Evolutionary conservation across 2,329 filamentous ascomycete species (phyloP).

Genomic region (Orbilia ellipsospora): DNA sequence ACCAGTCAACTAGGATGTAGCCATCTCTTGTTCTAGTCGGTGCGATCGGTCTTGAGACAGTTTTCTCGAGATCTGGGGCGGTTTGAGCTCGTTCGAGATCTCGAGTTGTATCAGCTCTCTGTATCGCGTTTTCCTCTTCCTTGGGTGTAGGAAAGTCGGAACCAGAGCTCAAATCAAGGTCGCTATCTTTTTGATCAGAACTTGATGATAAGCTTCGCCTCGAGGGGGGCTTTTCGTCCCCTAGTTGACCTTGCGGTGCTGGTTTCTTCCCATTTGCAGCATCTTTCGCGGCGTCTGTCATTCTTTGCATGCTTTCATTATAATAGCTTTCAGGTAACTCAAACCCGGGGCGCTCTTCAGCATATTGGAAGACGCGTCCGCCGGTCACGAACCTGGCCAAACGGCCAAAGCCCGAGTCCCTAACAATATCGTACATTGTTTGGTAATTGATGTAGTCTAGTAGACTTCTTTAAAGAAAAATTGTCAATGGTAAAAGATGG

Average conservation of each 20-base stretch:
- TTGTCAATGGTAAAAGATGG: background rate
- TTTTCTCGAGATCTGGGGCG: constrained; percentile 63
- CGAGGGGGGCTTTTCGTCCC: constrained; percentile 44
- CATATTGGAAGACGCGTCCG: constrained; percentile 69
- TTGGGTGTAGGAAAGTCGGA: constrained; percentile 55
- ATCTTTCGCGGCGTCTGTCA: constrained; percentile 27
- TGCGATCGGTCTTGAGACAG: constrained; percentile 66
- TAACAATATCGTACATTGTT: constrained; percentile 60
- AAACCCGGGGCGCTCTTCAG: constrained; percentile 71
- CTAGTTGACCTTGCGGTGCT: constrained; percentile 13
- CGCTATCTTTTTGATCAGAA: constrained; percentile 12
- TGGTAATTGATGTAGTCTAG: constrained; percentile 1
- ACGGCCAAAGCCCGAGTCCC: constrained; percentile 71
- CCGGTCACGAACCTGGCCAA: constrained; percentile 68
- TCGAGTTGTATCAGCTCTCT: constrained; percentile 61
- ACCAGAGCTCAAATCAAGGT: constrained; percentile 1
- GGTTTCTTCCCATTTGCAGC: constrained; percentile 30
- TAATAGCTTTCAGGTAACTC: constrained; percentile 57
- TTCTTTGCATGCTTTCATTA: constrained; percentile 51
- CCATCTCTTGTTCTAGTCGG: constrained; percentile 67
- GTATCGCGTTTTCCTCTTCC: constrained; percentile 34
- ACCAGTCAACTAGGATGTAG: constrained; percentile 68
- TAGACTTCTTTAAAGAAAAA: background rate
- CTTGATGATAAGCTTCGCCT: constrained; percentile 49
- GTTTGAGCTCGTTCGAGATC: constrained; percentile 63